Conservation (phyloP, 2,329 filamentous ascomycete species). For the Dactylellina haptotyla region DNA sequence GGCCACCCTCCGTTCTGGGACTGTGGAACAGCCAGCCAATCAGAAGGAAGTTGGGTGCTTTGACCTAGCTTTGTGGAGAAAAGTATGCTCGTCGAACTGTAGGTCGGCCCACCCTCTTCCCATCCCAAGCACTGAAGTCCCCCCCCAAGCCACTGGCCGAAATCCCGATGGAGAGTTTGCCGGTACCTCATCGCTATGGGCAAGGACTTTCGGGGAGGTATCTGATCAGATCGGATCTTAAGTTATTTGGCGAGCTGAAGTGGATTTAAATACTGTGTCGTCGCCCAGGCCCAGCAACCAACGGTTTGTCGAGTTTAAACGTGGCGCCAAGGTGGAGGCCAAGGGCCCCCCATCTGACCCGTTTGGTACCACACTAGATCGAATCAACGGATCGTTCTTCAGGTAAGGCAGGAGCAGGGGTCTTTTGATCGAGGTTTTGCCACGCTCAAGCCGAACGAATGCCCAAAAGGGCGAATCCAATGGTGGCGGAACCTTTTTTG, state of each 20-base stretch:
- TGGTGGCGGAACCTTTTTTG: slow-evolving; percentile 46
- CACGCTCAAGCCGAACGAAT: slow-evolving; percentile 37
- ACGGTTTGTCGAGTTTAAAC: slow-evolving; percentile 12
- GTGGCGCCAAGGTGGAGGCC: slow-evolving; percentile 17
- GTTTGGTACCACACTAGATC: slow-evolving; percentile 40
- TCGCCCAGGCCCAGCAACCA: slow-evolving; percentile 1
- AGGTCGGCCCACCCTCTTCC: not conserved
- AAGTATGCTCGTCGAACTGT: not conserved
- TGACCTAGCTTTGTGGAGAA: not conserved
- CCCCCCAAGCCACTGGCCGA: too few relatives aligned
- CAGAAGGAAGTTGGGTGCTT: not conserved
- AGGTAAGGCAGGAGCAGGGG: slow-evolving; percentile 17
- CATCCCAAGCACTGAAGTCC: too few relatives aligned
- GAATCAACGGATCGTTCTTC: slow-evolving; percentile 13
- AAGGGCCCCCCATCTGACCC: slow-evolving; percentile 9
- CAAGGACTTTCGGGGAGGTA: too few relatives aligned
- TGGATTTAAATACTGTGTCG: too few relatives aligned
- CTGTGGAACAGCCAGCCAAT: not conserved
- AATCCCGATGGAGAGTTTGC: too few relatives aligned
- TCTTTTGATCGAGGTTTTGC: slow-evolving; percentile 44
- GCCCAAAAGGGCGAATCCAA: slow-evolving; percentile 37
- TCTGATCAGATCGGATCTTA: too few relatives aligned
- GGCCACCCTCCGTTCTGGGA: not conserved
- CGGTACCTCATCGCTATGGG: too few relatives aligned
- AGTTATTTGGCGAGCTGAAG: too few relatives aligned